Evolutionary conservation across 148 eudicot species (phyloP), one percentile per base, ranked within the genome.

Genomic region (Amaranthus palmeri): DNA sequence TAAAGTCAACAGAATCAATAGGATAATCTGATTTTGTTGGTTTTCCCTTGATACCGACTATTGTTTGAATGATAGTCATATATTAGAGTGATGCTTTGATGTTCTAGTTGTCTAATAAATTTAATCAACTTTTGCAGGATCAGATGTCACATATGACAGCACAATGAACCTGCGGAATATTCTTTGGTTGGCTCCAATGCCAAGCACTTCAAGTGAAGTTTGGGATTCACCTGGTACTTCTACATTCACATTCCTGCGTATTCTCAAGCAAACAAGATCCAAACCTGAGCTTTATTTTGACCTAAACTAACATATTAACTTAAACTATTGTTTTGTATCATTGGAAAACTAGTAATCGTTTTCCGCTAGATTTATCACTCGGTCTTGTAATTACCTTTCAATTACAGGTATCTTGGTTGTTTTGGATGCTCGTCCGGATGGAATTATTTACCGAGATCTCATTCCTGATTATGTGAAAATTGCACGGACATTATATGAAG

Each of bases 101-200:
- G 48, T 48, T 44, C 36, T 17, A 17, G 9, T 61, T 25, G 52
- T 10, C 40, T 68, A 12, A 74, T 36, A 50, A 8, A 5, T 25
- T 25, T 25, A 42, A 40, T 45, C 14, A 58, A 40, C 4, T 54
- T 60, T 36, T 71, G 47, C 86, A 96, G 99, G 99, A 62, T 81
- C 99, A 62, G 80, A 87, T 72, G 83, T 96, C 44, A 61, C 67
- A 66, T 92, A 82, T 75, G 90, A 92, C 69, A 79, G 86, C 58
- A 77, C 80, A 53, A 96, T 96, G 96, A 90, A 92, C 78, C 84
- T 96, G 74, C 84, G 96, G 12, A 96, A 92, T 83, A 96, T 96
- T 80, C 85, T 96, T 71, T 96, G 99, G 99, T 79, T 96, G 72
- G 99, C 99, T 78, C 97, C 99, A 42, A 78, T 92, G 79, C 96